Percentiles rank a stretch among this genome's conserved stretches.
Conservation (phyloP, 306 rosid genomes). For the Prunus padus region DNA sequence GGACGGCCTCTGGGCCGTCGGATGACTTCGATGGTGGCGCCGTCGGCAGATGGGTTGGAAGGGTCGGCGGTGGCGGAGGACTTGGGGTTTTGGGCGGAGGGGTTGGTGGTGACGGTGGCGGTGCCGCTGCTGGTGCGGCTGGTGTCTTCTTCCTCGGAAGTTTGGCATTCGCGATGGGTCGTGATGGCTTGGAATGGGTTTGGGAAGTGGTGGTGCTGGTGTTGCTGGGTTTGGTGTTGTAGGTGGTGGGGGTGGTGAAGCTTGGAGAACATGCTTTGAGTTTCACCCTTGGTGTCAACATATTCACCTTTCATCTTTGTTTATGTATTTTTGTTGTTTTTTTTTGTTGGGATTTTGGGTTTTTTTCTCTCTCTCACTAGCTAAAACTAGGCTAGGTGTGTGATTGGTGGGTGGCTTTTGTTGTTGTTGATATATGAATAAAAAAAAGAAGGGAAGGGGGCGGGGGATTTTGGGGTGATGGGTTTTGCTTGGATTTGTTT, state of each 20-base stretch:
- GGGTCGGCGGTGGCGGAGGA: conserved; percentile 16
- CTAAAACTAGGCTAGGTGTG: background rate
- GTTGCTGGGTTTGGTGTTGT: conserved; percentile 5
- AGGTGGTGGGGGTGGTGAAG: conserved; percentile 54
- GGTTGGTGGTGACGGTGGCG: conserved; percentile 6
- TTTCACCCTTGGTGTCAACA: conserved; percentile 42
- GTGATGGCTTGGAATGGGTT: conserved; percentile 50
- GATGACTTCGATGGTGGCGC: conserved; percentile 68
- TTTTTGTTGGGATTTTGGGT: background rate
- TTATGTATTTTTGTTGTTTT: background rate
- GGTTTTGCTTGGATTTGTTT: no score
- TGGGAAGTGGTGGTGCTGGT: conserved; percentile 35
- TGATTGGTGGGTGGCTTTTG: conserved; percentile 21
- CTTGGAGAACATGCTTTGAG: conserved; percentile 65
- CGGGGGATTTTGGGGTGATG: background rate
- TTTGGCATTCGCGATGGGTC: conserved; percentile 43
- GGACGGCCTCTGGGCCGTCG: conserved; percentile 90
- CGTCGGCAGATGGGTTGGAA: conserved; percentile 41
- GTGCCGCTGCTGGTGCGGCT: conserved; percentile 43
- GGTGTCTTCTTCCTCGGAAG: conserved; percentile 52
- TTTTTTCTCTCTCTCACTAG: background rate
- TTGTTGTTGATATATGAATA: background rate
- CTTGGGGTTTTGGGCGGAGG: conserved; percentile 9
- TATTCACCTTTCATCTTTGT: conserved; percentile 63
- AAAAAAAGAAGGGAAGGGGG: background rate